These are phyloP conservation scores for Apiotrichum sp. DNA, from an alignment of 1,284 basidiomycete species.

Conservation along the genomic window DNA sequence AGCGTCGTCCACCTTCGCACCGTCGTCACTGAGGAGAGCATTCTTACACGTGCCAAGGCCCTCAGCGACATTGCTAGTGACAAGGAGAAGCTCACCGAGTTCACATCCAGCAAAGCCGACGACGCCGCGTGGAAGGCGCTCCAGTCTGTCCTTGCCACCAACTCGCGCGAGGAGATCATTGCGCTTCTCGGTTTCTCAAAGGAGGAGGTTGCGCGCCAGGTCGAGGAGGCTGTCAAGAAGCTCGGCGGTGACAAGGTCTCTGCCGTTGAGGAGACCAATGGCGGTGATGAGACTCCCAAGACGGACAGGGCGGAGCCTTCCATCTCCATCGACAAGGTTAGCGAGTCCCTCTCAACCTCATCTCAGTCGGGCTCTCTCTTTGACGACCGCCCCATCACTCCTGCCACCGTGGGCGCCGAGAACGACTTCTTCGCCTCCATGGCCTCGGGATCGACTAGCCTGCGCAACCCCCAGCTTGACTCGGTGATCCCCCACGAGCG, in stretches of 20 bases:
- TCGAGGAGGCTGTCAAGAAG: constrained; percentile 72
- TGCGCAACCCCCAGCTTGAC: constrained; percentile 56
- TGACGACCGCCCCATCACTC: constrained; percentile 36
- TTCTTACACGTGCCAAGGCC: constrained; percentile 70
- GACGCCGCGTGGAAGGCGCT: constrained; percentile 82
- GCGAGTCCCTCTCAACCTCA: constrained; percentile 35
- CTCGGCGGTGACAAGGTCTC: constrained; percentile 33
- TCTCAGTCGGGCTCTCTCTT: constrained; percentile 59
- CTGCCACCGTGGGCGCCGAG: constrained; percentile 55
- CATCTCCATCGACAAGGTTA: not conserved
- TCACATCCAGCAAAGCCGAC: constrained; percentile 56
- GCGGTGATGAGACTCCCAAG: constrained; percentile 59
- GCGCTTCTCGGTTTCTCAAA: constrained; percentile 90
- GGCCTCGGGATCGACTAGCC: constrained; percentile 30
- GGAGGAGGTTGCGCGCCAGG: constrained; percentile 70
- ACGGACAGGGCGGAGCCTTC: constrained; percentile 57
- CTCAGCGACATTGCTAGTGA: constrained; percentile 59
- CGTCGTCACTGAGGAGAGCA: constrained; percentile 68
- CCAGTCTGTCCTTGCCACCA: constrained; percentile 77
- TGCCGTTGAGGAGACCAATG: not conserved
- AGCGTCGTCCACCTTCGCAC: constrained; percentile 68
- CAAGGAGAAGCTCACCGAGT: constrained; percentile 59
- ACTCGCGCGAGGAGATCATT: constrained; percentile 84
- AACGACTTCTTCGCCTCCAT: constrained; percentile 86
- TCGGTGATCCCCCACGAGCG: constrained; percentile 71